Percentiles rank a stretch among this genome's conserved stretches.
These are phyloP conservation scores for Metschnikowia lunata DNA, from an alignment of 805 yeast genomes.

Conservation along the genomic window DNA sequence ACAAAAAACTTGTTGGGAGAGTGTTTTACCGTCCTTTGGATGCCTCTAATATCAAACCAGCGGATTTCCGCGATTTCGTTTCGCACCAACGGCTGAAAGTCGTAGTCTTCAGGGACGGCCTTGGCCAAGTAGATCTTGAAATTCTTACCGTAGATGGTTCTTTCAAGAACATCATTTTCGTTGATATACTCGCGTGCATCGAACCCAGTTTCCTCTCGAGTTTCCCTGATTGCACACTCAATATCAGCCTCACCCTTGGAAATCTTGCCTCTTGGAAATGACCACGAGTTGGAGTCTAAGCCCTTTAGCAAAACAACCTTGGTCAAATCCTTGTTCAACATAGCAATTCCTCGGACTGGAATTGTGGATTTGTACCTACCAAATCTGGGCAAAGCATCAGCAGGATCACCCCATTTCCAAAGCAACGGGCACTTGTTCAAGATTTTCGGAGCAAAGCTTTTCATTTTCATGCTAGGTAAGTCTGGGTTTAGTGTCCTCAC, in stretches of 20 bases:
- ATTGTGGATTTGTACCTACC: constrained; percentile 82
- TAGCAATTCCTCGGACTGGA: constrained; percentile 95
- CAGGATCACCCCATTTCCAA: constrained; percentile 83
- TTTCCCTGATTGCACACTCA: constrained; percentile 88
- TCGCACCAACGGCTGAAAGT: constrained; percentile 78
- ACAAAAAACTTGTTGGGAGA: constrained; percentile 39
- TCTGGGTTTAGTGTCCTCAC: constrained; percentile 65
- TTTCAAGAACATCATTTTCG: constrained; percentile 71
- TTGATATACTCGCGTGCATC: constrained; percentile 67
- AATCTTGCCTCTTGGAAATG: constrained; percentile 95
- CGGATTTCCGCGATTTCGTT: constrained; percentile 81
- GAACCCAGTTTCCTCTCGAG: constrained; percentile 89
- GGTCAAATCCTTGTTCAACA: constrained; percentile 65
- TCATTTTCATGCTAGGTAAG: constrained; percentile 75
- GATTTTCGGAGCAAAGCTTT: constrained; percentile 64
- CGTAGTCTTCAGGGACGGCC: constrained; percentile 70
- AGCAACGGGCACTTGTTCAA: constrained; percentile 67
- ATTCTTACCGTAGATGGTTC: constrained; percentile 78
- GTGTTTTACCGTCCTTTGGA: constrained; percentile 40
- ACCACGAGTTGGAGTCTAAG: constrained; percentile 76
- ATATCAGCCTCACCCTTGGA: constrained; percentile 87
- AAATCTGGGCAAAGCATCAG: constrained; percentile 73
- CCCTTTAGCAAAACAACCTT: constrained; percentile 82
- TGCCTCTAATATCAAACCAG: constrained; percentile 61
- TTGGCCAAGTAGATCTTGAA: constrained; percentile 75